Conservation (phyloP, 345 rosid species). For the Jatropha curcas region DNA sequence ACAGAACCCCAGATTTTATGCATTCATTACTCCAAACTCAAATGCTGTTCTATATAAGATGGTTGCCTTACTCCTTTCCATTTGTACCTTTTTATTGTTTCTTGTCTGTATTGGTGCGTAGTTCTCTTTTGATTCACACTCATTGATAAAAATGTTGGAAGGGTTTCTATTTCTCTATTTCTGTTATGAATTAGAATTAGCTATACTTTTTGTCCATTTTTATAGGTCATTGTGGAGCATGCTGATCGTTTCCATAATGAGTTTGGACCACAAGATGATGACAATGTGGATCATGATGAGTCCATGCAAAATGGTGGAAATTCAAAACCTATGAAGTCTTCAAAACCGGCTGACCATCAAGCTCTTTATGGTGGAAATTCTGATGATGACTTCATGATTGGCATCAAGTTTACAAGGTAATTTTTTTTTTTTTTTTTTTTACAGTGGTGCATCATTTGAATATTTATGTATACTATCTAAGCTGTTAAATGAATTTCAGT, state of each 20-base stretch:
- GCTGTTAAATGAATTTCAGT: neutral
- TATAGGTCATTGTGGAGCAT: constrained; percentile 79
- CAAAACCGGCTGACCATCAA: constrained; percentile 82
- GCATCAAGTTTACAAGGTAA: constrained; percentile 92
- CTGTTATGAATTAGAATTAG: constrained; percentile 5
- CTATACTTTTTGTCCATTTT: constrained; percentile 17
- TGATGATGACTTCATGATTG: constrained; percentile 79
- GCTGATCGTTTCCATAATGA: constrained; percentile 67
- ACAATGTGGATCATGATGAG: constrained; percentile 31
- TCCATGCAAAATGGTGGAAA: constrained; percentile 29
- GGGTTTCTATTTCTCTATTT: neutral
- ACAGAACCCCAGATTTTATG: neutral
- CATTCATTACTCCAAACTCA: neutral
- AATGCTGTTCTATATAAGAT: neutral
- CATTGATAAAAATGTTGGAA: neutral
- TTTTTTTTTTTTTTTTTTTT: constrained; percentile 1
- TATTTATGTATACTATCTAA: neutral
- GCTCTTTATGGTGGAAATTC: constrained; percentile 76
- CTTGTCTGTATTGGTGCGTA: neutral
- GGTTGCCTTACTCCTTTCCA: neutral
- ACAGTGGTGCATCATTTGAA: neutral
- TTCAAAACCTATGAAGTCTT: constrained; percentile 44
- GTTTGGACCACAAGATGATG: constrained; percentile 69
- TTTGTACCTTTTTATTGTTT: neutral
- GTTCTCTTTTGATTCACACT: neutral